Percentiles rank a stretch among this genome's conserved stretches.
Evolutionary conservation across 352 stramenopile species (phyloP).

Genomic region (Phytopythium aichiense): DNA sequence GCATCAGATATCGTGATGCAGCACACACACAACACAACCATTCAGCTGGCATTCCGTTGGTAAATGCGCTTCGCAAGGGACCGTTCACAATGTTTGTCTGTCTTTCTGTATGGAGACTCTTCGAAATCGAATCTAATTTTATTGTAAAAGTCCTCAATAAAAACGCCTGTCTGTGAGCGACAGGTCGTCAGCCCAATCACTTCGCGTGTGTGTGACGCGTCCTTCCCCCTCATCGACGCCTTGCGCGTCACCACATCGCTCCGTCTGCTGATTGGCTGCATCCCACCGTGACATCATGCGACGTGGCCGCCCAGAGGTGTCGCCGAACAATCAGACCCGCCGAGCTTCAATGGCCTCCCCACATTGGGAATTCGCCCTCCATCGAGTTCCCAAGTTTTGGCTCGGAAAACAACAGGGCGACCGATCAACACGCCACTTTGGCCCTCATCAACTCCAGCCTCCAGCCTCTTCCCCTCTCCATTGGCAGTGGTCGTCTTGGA

Average conservation of each 20-base stretch:
- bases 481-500: too few relatives aligned
- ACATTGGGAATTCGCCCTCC: too few relatives aligned
- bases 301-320: constrained; percentile 13
- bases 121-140: too few relatives aligned
- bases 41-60: too few relatives aligned
- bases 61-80: too few relatives aligned
- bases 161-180: background rate
- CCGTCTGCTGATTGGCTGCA: constrained; percentile 3
- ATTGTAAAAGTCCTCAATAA: background rate
- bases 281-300: constrained; percentile 18
- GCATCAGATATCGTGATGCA: too few relatives aligned
- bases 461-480: too few relatives aligned
- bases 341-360: background rate
- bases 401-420: background rate
- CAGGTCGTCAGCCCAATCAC: background rate
- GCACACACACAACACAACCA: too few relatives aligned
- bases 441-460: too few relatives aligned
- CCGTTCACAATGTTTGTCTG: too few relatives aligned
- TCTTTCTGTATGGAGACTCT: too few relatives aligned
- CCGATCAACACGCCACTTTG: background rate
- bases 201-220: background rate
- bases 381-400: too few relatives aligned
- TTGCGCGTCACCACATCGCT: background rate
- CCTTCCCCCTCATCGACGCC: background rate
- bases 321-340: constrained; percentile 3